Conservation (phyloP, 192 early-diverging fungal genomes). For the Podila verticillata region DNA sequence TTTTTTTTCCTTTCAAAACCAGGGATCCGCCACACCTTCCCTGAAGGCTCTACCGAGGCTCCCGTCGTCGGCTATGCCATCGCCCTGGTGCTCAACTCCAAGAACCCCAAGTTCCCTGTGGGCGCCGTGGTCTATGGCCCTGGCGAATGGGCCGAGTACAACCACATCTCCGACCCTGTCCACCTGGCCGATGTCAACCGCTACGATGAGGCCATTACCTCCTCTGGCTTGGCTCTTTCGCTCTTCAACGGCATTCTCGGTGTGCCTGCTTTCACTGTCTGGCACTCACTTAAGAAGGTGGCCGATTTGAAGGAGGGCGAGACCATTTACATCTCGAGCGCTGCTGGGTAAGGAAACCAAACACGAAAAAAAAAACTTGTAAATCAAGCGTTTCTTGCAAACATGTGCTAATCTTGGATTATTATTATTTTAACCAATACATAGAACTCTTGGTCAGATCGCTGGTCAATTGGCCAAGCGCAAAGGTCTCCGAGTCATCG, state of each 20-base stretch:
- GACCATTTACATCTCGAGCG: constrained; percentile 64
- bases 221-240: neutral
- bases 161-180: constrained; percentile 26
- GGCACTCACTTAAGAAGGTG: constrained; percentile 61
- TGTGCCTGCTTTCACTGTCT: constrained; percentile 20
- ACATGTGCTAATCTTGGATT: no score
- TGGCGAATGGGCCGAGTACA: constrained; percentile 60
- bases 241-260: constrained; percentile 9
- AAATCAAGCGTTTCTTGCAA: neutral
- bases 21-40: neutral
- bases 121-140: constrained; percentile 69
- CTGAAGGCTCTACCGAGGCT: constrained; percentile 53
- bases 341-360: constrained; percentile 14
- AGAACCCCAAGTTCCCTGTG: constrained; percentile 59
- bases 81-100: constrained; percentile 70
- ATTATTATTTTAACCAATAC: no score
- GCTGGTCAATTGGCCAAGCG: constrained; percentile 83
- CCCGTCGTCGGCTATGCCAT: constrained; percentile 69
- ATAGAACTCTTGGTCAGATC: constrained; percentile 73
- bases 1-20: neutral
- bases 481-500: constrained; percentile 84
- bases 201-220: constrained; percentile 73
- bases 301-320: constrained; percentile 82
- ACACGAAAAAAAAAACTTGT: neutral
- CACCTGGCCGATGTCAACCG: constrained; percentile 23